Percentiles rank a stretch among this genome's conserved stretches.
Evolutionary conservation across 1,284 basidiomycete genomes (phyloP).

Genomic region (Cutaneotrichosporon spelunceum): DNA sequence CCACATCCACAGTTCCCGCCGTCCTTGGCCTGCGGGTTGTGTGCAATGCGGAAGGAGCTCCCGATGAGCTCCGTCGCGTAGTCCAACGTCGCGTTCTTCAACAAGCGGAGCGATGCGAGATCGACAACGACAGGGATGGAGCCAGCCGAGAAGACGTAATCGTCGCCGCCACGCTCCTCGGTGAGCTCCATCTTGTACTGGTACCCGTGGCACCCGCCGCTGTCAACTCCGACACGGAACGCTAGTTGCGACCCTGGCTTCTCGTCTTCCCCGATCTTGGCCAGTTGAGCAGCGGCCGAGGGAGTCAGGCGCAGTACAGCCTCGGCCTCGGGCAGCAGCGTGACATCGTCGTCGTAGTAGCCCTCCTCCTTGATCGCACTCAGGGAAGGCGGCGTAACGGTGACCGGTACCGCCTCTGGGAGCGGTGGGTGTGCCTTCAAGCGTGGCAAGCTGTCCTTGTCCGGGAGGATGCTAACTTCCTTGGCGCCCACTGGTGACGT

Average conservation of each 20-base stretch:
- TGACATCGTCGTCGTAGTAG: conserved; percentile 45
- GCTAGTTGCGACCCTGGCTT: conserved; percentile 45
- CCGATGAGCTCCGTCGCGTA: conserved; percentile 61
- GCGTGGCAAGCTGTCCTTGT: background rate
- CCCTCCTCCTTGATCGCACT: conserved; percentile 45
- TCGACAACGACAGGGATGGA: conserved; percentile 50
- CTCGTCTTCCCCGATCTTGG: conserved; percentile 47
- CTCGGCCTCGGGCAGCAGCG: conserved; percentile 36
- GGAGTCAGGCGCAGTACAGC: conserved; percentile 42
- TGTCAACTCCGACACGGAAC: conserved; percentile 56
- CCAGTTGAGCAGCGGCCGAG: conserved; percentile 47
- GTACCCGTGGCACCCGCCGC: conserved; percentile 60
- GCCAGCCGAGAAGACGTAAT: conserved; percentile 52
- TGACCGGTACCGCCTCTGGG: background rate
- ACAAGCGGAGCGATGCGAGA: conserved; percentile 44
- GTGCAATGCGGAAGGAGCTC: conserved; percentile 55
- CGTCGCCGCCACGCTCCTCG: conserved; percentile 52
- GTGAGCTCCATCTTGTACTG: conserved; percentile 59
- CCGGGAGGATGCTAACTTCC: background rate
- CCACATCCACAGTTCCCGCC: conserved; percentile 59
- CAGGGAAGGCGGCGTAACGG: conserved; percentile 37
- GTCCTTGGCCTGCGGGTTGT: conserved; percentile 57
- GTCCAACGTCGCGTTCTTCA: conserved; percentile 56
- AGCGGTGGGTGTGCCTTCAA: background rate
- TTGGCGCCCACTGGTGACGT: background rate